phyloP scores from a whole-genome alignment of 1,284 basidiomycete species.

The Psilocybe mexicana region DNA sequence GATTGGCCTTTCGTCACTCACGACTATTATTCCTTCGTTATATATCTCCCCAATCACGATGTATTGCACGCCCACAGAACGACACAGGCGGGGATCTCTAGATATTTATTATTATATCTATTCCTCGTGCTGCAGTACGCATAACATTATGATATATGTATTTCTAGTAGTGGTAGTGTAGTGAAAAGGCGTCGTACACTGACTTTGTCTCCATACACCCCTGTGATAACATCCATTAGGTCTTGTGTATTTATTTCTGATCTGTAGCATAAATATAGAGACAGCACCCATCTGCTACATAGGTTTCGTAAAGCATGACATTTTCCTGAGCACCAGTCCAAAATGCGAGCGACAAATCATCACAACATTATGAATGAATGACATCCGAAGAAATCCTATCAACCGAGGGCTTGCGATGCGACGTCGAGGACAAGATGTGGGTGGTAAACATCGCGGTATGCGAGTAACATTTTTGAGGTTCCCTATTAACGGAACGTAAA shows the following conservation, averaged over 20 bases:
- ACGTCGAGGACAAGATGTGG: slow-evolving; percentile 20
- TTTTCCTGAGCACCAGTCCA: background rate
- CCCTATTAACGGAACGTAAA: slow-evolving; percentile 37
- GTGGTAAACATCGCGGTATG: background rate
- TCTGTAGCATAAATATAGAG: slow-evolving; percentile 15
- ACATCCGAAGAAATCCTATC: too few species aligned
- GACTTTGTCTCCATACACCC: background rate
- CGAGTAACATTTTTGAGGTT: slow-evolving; percentile 3
- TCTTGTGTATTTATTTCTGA: slow-evolving; percentile 8
- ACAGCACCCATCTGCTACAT: slow-evolving; percentile 2
- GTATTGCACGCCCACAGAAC: slow-evolving; percentile 10
- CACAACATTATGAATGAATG: too few species aligned
- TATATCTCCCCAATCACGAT: slow-evolving; percentile 10
- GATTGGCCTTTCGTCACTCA: slow-evolving; percentile 13
- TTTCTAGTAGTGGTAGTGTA: slow-evolving; percentile 14
- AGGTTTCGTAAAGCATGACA: background rate
- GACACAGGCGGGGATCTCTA: slow-evolving; percentile 19
- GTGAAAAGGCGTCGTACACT: background rate
- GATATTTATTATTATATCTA: slow-evolving; percentile 23
- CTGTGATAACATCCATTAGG: slow-evolving; percentile 7
- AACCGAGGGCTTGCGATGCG: slow-evolving; percentile 2
- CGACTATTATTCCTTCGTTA: slow-evolving; percentile 14
- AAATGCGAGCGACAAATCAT: background rate
- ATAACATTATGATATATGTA: slow-evolving; percentile 21
- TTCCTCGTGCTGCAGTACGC: slow-evolving; percentile 14